Evolutionary conservation across 345 rosid species (phyloP), one percentile per base, ranked within the genome.

Genomic region (Crucihimalaya himalaica): DNA sequence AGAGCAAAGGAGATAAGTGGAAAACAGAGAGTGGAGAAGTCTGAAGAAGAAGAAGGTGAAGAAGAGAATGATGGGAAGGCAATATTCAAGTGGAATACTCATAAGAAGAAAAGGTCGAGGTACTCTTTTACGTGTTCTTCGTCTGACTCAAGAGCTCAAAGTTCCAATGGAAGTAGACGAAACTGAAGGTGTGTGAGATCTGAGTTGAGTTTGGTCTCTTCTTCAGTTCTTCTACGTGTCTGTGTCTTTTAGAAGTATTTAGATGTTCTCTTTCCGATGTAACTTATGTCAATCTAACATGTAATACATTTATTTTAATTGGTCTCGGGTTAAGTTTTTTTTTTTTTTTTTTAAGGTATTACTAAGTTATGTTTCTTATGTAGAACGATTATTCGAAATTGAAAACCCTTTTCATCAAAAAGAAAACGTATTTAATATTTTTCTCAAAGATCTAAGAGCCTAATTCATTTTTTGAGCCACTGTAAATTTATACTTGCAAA

Each of bases 51-150:
- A 5, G 69, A 46, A 23, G 78, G 66, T 39, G 72, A 70, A 60
- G 77, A 63, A 45, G 75, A 64, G 60, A 65, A 21, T 7, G 83
- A 81, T 86, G 81, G 80, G 4, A 84, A 81, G 45, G 78, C 77
- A 47, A 56, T 86, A 46, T 64, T 90, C 45, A 78, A 89, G 37
- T 95, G 99, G 99, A 92, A 83, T 73, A 81, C 92, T 32, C 73
- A 88, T 73, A 89, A 85, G 81, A 92, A 87, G 90, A 95, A 87
- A 85, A 84, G 98, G 79, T 92, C 99, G 21, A 92, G 86, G 66
- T 87, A 87, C 79, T 74, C 71, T 9, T 42, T 83, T 25, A 90
- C 81, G n/a, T 86, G 78, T 72, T 82, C 95, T 31, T 91, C 99
- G 3, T 77, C 96, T 12, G 93, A 92, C 75, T 84, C 89, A 37